Evolutionary conservation across 441 rosid species (phyloP).

Genomic region (Raphanus hybrid): DNA sequence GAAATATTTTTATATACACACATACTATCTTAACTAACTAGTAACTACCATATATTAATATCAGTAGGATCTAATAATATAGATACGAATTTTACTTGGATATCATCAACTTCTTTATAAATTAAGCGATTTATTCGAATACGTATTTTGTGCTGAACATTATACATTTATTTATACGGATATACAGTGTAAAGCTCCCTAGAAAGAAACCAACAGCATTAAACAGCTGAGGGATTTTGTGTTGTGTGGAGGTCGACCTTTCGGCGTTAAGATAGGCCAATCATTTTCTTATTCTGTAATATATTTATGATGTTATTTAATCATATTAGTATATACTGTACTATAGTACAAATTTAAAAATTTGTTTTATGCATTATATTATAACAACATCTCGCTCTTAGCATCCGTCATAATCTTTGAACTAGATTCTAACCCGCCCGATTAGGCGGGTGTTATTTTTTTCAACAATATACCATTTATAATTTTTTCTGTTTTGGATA

Average conservation of each 20-base stretch:
- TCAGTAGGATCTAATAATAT: slow-evolving; percentile 27
- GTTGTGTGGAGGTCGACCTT: slow-evolving; percentile 46
- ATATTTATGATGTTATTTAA: slow-evolving; percentile 15
- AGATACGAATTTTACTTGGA: slow-evolving; percentile 37
- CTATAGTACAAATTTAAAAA: not conserved
- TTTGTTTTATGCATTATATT: not conserved
- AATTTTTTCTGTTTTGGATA: too few species aligned
- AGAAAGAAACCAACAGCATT: slow-evolving; percentile 43
- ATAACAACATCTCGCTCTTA: slow-evolving; percentile 8
- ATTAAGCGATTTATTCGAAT: slow-evolving; percentile 16
- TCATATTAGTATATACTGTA: slow-evolving; percentile 1
- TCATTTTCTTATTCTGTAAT: slow-evolving; percentile 15
- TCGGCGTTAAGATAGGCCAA: slow-evolving; percentile 41
- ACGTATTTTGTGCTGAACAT: slow-evolving; percentile 16
- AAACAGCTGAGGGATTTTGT: slow-evolving; percentile 40
- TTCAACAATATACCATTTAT: too few species aligned
- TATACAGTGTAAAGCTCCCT: slow-evolving; percentile 35
- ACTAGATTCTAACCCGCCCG: too few species aligned
- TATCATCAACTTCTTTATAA: slow-evolving; percentile 22
- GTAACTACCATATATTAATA: slow-evolving; percentile 35
- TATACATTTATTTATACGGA: slow-evolving; percentile 2
- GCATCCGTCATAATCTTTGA: slow-evolving; percentile 27
- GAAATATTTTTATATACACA: not conserved
- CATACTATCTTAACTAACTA: slow-evolving; percentile 29
- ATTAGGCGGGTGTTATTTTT: too few species aligned